These are phyloP conservation scores for Acmispon strigosus DNA, from an alignment of 306 rosid species.

Conservation along the genomic window DNA sequence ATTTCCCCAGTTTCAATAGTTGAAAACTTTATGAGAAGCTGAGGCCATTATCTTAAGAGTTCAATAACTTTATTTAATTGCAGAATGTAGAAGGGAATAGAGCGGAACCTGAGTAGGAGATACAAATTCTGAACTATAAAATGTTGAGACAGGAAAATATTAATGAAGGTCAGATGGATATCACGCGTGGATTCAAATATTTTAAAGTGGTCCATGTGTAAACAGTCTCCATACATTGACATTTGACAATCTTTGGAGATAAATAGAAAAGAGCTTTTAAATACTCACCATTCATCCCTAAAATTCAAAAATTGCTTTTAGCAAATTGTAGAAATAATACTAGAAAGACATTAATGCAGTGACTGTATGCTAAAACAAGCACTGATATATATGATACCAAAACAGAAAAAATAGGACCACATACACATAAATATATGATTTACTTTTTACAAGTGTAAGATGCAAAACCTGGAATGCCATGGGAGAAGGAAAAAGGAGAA, in stretches of 20 bases:
- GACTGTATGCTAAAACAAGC: neutral
- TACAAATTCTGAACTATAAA: neutral
- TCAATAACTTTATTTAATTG: neutral
- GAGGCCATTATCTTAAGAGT: neutral
- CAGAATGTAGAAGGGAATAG: neutral
- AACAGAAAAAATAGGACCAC: neutral
- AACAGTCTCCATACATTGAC: neutral
- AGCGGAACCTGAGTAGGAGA: neutral
- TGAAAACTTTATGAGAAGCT: neutral
- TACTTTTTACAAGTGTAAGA: neutral
- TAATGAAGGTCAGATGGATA: neutral
- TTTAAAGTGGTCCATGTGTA: neutral
- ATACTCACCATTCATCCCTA: neutral
- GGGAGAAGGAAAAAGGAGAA: slow-evolving; percentile 2
- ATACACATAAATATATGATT: neutral
- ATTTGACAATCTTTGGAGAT: neutral
- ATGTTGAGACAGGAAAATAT: neutral
- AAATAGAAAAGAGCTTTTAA: neutral
- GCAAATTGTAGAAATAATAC: neutral
- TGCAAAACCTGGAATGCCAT: slow-evolving; percentile 5
- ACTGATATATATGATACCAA: neutral
- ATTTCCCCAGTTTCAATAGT: neutral
- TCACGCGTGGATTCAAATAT: neutral
- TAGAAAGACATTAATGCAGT: neutral
- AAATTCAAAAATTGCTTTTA: neutral